A percentile compares a stretch with the other conserved stretches of the same genome.
Evolutionary conservation across 2,329 filamentous ascomycete genomes (phyloP).

Genomic region (Tolypocladium guangdongense): DNA sequence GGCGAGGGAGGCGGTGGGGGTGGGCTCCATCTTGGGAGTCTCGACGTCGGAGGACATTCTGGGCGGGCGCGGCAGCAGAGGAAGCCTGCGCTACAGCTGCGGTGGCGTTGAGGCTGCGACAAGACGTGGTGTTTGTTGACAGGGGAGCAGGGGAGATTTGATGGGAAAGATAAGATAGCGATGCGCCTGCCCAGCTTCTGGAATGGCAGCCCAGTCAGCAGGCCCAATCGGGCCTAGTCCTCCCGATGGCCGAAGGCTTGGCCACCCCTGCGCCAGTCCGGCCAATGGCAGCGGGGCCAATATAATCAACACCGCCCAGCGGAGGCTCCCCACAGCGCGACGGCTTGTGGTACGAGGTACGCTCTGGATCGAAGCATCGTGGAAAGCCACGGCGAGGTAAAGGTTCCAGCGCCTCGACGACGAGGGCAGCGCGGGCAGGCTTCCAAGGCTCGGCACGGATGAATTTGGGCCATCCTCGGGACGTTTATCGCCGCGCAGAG

Average conservation of each 20-base stretch:
- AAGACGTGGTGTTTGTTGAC: background rate
- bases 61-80: background rate
- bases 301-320: constrained; percentile 6
- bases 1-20: constrained; percentile 27
- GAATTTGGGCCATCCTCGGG: background rate
- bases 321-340: background rate
- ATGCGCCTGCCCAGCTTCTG: background rate
- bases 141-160: background rate
- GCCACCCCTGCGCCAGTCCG: constrained; percentile 4
- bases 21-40: constrained; percentile 29
- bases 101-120: background rate
- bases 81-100: background rate
- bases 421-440: background rate
- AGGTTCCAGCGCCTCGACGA: background rate
- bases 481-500: background rate
- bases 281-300: constrained; percentile 7
- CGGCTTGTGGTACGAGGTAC: background rate
- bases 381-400: background rate
- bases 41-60: constrained; percentile 25
- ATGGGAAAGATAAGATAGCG: constrained; percentile 3
- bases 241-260: constrained; percentile 9
- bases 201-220: background rate
- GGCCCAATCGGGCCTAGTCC: constrained; percentile 8
- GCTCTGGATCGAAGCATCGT: constrained; percentile 1
- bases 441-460: background rate